phyloP scores from a whole-genome alignment of 2,329 filamentous ascomycete species.

The Pseudogymnoascus sp. region DNA sequence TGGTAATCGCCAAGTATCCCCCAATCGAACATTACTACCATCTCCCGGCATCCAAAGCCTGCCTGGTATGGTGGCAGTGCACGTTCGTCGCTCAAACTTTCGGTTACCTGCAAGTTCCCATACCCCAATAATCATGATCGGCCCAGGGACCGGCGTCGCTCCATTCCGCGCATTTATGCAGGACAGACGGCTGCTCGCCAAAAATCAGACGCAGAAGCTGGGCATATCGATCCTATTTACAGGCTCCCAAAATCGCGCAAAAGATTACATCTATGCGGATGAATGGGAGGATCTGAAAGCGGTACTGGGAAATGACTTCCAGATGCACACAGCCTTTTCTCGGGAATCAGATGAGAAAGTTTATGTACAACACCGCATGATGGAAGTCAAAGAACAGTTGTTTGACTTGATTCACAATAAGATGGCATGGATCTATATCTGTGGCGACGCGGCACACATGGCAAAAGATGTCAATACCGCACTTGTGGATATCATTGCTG shows the following conservation, averaged over 20 bases:
- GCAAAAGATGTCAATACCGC: neutral
- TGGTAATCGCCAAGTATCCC: neutral
- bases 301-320: neutral
- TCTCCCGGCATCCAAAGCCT: neutral
- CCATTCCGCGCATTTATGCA: constrained; percentile 27
- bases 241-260: constrained; percentile 24
- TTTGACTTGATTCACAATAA: neutral
- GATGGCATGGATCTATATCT: constrained; percentile 1
- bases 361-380: constrained; percentile 11
- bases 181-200: constrained; percentile 17
- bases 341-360: constrained; percentile 2
- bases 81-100: constrained; percentile 15
- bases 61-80: neutral
- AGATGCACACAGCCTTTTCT: constrained; percentile 5
- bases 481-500: neutral
- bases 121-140: constrained; percentile 24
- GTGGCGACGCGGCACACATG: constrained; percentile 11
- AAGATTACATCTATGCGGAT: constrained; percentile 23
- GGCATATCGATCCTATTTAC: constrained; percentile 20
- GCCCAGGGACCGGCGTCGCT: constrained; percentile 29
- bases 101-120: neutral
- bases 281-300: constrained; percentile 12
- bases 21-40: neutral
- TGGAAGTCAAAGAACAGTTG: neutral
- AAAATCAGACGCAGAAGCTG: constrained; percentile 5